Conservation (phyloP, 1,139 yeast species). For the Scheffersomyces cryptocercus region DNA sequence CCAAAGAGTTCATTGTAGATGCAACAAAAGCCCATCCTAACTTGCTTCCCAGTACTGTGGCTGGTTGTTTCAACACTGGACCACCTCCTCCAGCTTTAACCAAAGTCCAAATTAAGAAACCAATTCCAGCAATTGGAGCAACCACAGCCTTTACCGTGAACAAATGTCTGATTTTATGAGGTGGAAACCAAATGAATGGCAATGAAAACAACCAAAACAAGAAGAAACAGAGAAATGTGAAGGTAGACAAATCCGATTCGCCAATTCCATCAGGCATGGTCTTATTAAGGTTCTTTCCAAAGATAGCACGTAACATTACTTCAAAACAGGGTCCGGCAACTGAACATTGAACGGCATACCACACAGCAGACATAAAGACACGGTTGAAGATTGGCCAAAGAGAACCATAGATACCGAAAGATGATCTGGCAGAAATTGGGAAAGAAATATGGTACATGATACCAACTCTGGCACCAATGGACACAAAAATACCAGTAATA, state of each 20-base stretch:
- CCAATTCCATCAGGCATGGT: conserved; percentile 54
- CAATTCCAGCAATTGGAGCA: conserved; percentile 80
- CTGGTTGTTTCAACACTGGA: conserved; percentile 56
- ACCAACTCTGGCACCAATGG: conserved; percentile 69
- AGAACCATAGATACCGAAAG: conserved; percentile 78
- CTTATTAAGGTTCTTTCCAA: conserved; percentile 56
- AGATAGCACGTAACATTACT: conserved; percentile 66
- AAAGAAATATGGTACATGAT: conserved; percentile 73
- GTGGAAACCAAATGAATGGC: conserved; percentile 80
- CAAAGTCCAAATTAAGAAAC: conserved; percentile 78
- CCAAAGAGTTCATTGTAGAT: conserved; percentile 77
- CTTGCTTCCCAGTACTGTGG: conserved; percentile 54
- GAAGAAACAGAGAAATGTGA: conserved; percentile 71
- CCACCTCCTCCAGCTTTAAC: conserved; percentile 76
- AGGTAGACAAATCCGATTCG: conserved; percentile 60
- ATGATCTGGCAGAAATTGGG: conserved; percentile 71
- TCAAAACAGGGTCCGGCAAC: conserved; percentile 83
- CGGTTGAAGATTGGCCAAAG: conserved; percentile 80
- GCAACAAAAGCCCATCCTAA: conserved; percentile 83
- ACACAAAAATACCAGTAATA: conserved; percentile 62
- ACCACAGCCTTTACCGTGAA: conserved; percentile 76
- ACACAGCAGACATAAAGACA: conserved; percentile 78
- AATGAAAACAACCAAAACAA: conserved; percentile 75
- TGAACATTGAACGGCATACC: conserved; percentile 85
- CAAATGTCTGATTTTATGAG: conserved; percentile 77